Evolutionary conservation across 805 yeast genomes (phyloP).

Genomic region (Wickerhamomyces xylosicus): DNA sequence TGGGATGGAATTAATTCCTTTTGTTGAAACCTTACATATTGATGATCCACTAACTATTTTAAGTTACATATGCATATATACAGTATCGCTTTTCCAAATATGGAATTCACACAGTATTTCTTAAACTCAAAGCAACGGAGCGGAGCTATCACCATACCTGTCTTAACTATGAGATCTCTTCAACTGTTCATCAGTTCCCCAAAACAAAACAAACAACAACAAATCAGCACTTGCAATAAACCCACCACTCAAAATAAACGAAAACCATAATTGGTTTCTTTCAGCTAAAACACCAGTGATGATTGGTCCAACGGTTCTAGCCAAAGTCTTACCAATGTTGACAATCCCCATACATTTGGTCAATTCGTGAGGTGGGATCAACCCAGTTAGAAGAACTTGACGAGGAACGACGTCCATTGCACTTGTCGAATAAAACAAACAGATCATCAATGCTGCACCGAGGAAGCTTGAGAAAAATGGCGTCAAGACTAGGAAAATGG

Average conservation of each 20-base stretch:
- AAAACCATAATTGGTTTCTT: slow-evolving; percentile 31
- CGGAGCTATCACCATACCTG: not conserved
- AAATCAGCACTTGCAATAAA: slow-evolving; percentile 32
- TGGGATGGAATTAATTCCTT: too few relatives aligned
- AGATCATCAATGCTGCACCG: slow-evolving; percentile 38
- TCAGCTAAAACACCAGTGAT: slow-evolving; percentile 70
- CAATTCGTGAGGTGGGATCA: slow-evolving; percentile 53
- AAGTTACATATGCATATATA: too few relatives aligned
- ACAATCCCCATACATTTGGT: slow-evolving; percentile 79
- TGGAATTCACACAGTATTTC: too few relatives aligned
- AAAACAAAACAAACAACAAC: slow-evolving; percentile 22
- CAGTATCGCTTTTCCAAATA: too few relatives aligned
- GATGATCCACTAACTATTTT: too few relatives aligned
- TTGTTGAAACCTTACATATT: too few relatives aligned
- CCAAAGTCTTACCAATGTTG: slow-evolving; percentile 77
- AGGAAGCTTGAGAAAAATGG: slow-evolving; percentile 33
- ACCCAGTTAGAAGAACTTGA: slow-evolving; percentile 63
- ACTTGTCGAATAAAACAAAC: slow-evolving; percentile 50
- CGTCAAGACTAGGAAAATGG: slow-evolving; percentile 43
- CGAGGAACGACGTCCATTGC: slow-evolving; percentile 93
- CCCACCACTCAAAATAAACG: slow-evolving; percentile 42
- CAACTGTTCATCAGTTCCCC: slow-evolving; percentile 22
- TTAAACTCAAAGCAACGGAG: too few relatives aligned
- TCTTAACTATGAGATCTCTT: slow-evolving; percentile 6
- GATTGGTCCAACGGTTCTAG: slow-evolving; percentile 72